These are phyloP conservation scores for Corylus avellana DNA, from an alignment of 306 rosid species.

Conservation along the genomic window DNA sequence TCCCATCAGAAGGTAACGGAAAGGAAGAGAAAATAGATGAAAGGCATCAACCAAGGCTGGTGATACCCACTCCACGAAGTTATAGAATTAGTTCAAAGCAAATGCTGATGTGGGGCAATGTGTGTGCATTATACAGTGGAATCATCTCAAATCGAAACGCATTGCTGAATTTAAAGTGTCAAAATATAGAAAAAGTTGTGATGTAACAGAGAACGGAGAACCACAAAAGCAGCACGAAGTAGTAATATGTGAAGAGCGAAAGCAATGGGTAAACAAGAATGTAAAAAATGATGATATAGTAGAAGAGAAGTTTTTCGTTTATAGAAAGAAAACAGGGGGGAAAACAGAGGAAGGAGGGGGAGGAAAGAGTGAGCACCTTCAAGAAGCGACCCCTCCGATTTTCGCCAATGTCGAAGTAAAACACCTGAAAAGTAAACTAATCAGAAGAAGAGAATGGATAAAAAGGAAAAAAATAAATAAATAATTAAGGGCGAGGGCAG, in stretches of 20 bases:
- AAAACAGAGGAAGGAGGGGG: background rate
- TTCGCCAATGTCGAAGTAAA: constrained; percentile 98
- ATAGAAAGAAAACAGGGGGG: background rate
- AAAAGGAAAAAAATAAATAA: background rate
- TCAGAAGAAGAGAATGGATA: background rate
- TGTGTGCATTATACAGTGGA: background rate
- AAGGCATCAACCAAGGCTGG: background rate
- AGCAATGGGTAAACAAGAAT: background rate
- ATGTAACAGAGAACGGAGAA: background rate
- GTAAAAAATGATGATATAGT: background rate
- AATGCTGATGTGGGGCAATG: background rate
- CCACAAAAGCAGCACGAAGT: background rate
- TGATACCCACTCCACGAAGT: background rate
- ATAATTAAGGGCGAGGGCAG: background rate
- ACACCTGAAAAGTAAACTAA: constrained; percentile 48
- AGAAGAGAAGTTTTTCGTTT: no score
- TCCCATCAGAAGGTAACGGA: background rate
- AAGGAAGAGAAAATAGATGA: background rate
- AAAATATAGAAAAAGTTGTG: background rate
- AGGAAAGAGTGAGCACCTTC: constrained; percentile 52
- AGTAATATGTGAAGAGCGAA: background rate
- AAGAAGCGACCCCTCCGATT: constrained; percentile 98
- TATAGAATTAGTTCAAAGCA: background rate
- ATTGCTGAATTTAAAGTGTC: background rate
- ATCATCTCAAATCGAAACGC: background rate